A percentile compares a stretch with the other conserved stretches of the same genome.
Evolutionary conservation across 2,329 filamentous ascomycete genomes (phyloP).

Genomic region (Thielaviopsis populi): DNA sequence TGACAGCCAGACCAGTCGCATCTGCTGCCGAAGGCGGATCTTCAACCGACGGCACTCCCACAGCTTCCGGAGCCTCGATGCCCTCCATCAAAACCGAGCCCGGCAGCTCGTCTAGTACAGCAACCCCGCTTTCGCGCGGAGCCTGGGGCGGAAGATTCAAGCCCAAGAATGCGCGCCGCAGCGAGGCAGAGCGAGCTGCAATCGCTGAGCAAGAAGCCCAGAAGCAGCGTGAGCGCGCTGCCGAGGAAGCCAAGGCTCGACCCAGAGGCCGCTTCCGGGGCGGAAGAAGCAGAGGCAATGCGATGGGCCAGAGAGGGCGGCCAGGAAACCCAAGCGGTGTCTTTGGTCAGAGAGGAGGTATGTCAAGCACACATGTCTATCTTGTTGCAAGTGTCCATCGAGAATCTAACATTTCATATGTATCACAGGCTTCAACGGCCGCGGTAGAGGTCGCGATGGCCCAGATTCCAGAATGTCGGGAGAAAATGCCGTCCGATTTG

Average conservation of each 20-base stretch:
- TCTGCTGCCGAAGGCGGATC: not conserved
- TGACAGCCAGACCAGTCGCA: constrained; percentile 7
- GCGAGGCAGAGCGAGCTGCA: constrained; percentile 34
- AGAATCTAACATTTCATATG: not conserved
- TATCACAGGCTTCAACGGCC: constrained; percentile 5
- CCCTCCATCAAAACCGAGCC: constrained; percentile 12
- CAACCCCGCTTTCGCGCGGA: constrained; percentile 6
- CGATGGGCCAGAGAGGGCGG: constrained; percentile 30
- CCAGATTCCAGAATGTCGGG: constrained; percentile 22
- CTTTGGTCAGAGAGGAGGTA: constrained; percentile 20
- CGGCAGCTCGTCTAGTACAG: not conserved
- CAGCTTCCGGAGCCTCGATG: not conserved
- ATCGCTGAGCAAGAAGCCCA: constrained; percentile 32
- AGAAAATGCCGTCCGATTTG: constrained; percentile 21
- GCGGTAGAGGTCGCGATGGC: constrained; percentile 18
- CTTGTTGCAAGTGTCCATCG: not conserved
- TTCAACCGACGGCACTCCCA: not conserved
- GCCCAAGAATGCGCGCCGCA: constrained; percentile 35
- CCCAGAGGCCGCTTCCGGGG: constrained; percentile 29
- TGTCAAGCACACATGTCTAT: constrained; percentile 18
- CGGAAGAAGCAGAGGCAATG: constrained; percentile 30
- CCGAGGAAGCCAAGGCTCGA: constrained; percentile 27
- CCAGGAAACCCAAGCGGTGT: constrained; percentile 21
- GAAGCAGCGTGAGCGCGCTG: constrained; percentile 29
- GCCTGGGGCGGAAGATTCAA: constrained; percentile 29